A percentile compares a stretch with the other conserved stretches of the same genome.
Conservation (phyloP, 2,329 filamentous ascomycete genomes). For the Neurospora sp. region DNA sequence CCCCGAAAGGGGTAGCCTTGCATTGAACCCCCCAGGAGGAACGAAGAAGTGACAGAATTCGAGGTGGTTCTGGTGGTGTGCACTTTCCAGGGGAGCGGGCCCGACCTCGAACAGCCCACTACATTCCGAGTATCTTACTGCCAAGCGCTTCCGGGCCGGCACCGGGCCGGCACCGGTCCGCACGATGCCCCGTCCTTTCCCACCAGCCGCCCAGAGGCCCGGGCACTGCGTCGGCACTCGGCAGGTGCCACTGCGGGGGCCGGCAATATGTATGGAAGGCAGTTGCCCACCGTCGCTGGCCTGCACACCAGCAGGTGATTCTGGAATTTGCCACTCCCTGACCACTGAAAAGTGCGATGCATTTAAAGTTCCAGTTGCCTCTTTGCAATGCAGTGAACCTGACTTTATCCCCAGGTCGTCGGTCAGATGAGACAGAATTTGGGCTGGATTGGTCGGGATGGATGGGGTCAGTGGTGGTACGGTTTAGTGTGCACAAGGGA, state of each 20-base stretch:
- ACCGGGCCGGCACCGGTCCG: not conserved
- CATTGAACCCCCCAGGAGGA: not conserved
- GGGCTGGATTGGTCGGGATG: not conserved
- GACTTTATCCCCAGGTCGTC: not conserved
- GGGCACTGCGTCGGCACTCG: not conserved
- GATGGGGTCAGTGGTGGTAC: not conserved
- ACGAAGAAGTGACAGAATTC: not conserved
- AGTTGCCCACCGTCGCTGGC: not conserved
- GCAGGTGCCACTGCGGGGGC: not conserved
- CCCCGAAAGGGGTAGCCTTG: not conserved
- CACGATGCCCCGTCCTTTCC: not conserved
- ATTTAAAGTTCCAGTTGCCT: not conserved
- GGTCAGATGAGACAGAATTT: not conserved
- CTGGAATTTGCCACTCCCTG: not conserved
- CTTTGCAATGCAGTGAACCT: not conserved
- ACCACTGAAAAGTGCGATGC: not conserved
- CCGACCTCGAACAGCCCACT: not conserved
- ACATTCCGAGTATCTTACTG: not conserved
- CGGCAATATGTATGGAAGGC: not conserved
- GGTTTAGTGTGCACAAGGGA: not conserved
- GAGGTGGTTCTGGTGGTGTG: not conserved
- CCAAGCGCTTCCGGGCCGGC: not conserved
- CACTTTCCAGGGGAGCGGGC: too few relatives aligned
- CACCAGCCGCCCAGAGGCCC: not conserved
- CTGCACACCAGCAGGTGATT: not conserved